Base-by-base conservation (phyloP, 768 basidiomycete species). In the Calocybe cyanea region DNA sequence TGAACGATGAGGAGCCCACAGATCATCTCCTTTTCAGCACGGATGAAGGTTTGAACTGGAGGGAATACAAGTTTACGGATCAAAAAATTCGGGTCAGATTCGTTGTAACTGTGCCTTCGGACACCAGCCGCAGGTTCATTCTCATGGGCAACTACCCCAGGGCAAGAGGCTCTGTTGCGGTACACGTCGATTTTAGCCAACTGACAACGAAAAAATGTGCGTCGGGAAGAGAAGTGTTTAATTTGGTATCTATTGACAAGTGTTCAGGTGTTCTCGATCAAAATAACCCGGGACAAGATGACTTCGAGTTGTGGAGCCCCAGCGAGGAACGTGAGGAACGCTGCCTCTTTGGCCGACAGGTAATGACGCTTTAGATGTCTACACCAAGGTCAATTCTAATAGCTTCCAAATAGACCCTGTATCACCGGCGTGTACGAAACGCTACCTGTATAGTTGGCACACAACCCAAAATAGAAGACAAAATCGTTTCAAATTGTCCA, bases 301-400 rank as follows among this genome's bases (percentile, higher is more conserved):
- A 99, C 67, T 98, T 98, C 60, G 94, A 98, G 61, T 67, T 96
- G 1, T 98, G 96, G 96, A 92, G 87, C 60, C 96, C 95, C 0
- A 90, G 88, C 47, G 87, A 94, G 58, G 83, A 83, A 37, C 80
- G 96, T n/a, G 69, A 77, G 25, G 93, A 98, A 58, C 70, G 71
- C 7, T 99, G 96, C 65, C 68, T 98, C 20, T 99, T 98, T 53
- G 96, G 96, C 17, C 78, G 87, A 48, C 88, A 91, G 77, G 92
- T 90, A 41, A 32, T 67, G 25, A 28, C 48, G 5, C 11, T 20
- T 18, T 24, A 17, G 15, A 25, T 28, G n/a, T 43, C 25, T 40
- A 17, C 28, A 15, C 48, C 35, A n/a, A 21, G 24, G 11, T 19
- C 38, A 20, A 51, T 32, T 18, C 44, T 38, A 43, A 14, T 10